Evolutionary conservation across 805 yeast species (phyloP).

Genomic region (Zygosaccharomyces siamensis): DNA sequence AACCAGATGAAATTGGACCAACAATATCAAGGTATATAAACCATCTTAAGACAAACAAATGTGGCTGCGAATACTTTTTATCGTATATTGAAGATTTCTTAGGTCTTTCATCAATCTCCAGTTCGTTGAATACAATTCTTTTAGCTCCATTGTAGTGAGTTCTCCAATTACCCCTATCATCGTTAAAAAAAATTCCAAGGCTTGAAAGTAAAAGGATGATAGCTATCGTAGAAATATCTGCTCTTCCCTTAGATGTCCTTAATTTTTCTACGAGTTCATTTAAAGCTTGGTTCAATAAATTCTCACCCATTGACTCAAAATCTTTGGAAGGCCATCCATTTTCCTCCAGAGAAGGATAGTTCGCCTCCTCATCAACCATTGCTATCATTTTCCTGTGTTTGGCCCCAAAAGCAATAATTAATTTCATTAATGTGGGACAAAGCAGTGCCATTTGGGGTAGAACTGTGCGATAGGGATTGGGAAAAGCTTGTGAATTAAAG

Average conservation of each 20-base stretch:
- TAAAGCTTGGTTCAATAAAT: conserved; percentile 10
- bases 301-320: conserved; percentile 2
- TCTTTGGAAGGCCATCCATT: conserved; percentile 3
- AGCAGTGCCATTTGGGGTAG: conserved; percentile 66
- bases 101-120: conserved; percentile 10
- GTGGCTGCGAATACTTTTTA: conserved; percentile 20
- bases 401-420: conserved; percentile 49
- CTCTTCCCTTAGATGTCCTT: conserved; percentile 24
- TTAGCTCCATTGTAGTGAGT: conserved; percentile 65
- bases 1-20: conserved; percentile 56
- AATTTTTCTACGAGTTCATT: conserved; percentile 8
- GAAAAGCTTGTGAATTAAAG: conserved; percentile 48
- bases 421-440: conserved; percentile 48
- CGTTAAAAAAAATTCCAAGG: conserved; percentile 46
- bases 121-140: conserved; percentile 43
- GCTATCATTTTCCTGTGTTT: conserved; percentile 35
- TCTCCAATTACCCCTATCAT: conserved; percentile 48
- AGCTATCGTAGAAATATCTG: conserved; percentile 54
- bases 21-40: conserved; percentile 63
- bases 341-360: neutral
- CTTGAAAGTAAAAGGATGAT: conserved; percentile 55
- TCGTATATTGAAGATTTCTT: conserved; percentile 7
- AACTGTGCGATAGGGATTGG: conserved; percentile 61
- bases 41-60: conserved; percentile 61
- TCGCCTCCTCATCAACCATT: neutral